phyloP scores from a whole-genome alignment of 495 filamentous ascomycete genomes.

The Lasiosphaeriaceae sp. region DNA sequence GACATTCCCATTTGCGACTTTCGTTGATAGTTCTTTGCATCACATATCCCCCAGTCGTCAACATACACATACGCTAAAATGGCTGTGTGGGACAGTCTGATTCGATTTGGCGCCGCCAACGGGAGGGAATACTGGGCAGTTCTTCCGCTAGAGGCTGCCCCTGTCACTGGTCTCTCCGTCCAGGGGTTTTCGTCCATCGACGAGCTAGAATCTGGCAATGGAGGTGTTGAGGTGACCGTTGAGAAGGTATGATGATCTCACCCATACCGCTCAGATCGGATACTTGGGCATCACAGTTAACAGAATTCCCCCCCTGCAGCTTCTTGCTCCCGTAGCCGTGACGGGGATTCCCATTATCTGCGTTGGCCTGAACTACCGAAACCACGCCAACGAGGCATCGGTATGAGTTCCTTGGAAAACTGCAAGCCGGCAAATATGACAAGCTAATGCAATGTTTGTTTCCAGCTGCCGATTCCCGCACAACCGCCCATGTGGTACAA shows the following conservation, averaged over 20 bases:
- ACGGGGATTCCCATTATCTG: constrained; percentile 14
- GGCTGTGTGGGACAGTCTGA: constrained; percentile 2
- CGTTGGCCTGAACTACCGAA: constrained; percentile 20
- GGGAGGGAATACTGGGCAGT: background rate
- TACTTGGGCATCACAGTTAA: no score
- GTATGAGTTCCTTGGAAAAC: background rate
- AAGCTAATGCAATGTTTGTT: no score
- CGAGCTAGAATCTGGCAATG: background rate
- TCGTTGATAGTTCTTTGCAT: background rate
- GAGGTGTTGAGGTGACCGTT: constrained; percentile 1
- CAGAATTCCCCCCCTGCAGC: background rate
- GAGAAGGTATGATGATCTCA: background rate
- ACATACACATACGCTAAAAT: background rate
- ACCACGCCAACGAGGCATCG: constrained; percentile 15
- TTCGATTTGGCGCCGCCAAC: background rate
- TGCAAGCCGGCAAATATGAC: background rate
- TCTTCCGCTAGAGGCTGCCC: constrained; percentile 1
- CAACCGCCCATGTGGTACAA: constrained; percentile 39
- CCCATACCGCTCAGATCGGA: no score
- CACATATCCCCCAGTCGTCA: background rate
- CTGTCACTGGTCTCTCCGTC: background rate
- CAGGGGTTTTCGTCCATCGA: constrained; percentile 1
- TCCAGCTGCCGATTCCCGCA: constrained; percentile 31
- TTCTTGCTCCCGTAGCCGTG: background rate
- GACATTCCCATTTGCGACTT: background rate